Conservation (phyloP, 345 rosid species). For the Linum tenue region DNA sequence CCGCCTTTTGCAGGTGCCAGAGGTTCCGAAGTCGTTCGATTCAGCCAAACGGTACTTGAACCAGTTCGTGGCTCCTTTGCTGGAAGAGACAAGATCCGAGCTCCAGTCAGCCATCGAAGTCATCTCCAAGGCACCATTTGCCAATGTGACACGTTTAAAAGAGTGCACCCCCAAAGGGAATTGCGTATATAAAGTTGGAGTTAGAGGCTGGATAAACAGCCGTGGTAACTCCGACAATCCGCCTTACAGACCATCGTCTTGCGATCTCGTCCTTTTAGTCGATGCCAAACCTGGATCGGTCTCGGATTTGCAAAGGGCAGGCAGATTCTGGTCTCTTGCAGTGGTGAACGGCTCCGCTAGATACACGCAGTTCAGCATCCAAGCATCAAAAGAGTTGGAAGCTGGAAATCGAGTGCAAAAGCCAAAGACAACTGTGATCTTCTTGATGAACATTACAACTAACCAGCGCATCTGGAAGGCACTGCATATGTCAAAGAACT, state of each 20-base stretch:
- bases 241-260: slow-evolving; percentile 34
- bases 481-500: not conserved
- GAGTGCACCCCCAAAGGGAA: not conserved
- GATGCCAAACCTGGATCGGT: slow-evolving; percentile 26
- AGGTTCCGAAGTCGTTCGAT: slow-evolving; percentile 28
- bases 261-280: slow-evolving; percentile 31
- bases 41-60: slow-evolving; percentile 21
- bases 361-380: not conserved
- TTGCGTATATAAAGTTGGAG: slow-evolving; percentile 15
- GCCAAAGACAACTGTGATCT: not conserved
- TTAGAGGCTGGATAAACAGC: slow-evolving; percentile 35
- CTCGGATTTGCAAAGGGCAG: slow-evolving; percentile 25
- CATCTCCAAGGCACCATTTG: slow-evolving; percentile 28
- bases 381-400: not conserved
- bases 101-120: slow-evolving; percentile 25
- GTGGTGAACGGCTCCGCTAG: not conserved
- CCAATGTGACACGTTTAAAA: slow-evolving; percentile 11
- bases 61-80: slow-evolving; percentile 27
- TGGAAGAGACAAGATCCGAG: slow-evolving; percentile 39
- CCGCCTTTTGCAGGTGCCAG: slow-evolving; percentile 22
- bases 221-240: slow-evolving; percentile 13
- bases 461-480: not conserved
- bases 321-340: slow-evolving; percentile 26
- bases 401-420: not conserved
- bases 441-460: not conserved